These are phyloP conservation scores for Phytophthora vignae DNA, from an alignment of 352 stramenopile genomes.

Conservation along the genomic window DNA sequence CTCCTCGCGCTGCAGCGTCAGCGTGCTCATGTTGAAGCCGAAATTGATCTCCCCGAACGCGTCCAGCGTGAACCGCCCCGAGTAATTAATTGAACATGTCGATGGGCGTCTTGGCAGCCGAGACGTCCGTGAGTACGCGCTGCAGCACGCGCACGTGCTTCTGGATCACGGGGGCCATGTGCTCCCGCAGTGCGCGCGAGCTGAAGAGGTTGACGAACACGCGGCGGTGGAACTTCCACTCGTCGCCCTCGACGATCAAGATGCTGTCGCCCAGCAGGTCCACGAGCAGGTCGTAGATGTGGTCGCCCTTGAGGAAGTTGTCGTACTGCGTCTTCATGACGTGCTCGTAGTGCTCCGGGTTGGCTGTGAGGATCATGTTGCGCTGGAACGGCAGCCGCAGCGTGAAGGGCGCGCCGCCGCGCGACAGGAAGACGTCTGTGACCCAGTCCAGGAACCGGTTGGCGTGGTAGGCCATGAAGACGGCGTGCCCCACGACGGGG, in stretches of 20 bases:
- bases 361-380: conserved; percentile 42
- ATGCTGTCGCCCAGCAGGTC: conserved; percentile 82
- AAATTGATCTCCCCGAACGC: conserved; percentile 48
- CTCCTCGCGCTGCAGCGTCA: conserved; percentile 28
- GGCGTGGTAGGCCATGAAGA: conserved; percentile 38
- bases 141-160: conserved; percentile 49
- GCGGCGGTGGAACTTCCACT: conserved; percentile 80
- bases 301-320: conserved; percentile 75
- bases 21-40: conserved; percentile 39
- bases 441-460: conserved; percentile 45
- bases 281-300: conserved; percentile 47
- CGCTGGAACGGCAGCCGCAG: conserved; percentile 35
- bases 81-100: conserved; percentile 37
- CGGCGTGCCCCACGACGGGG: conserved; percentile 39
- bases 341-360: conserved; percentile 52
- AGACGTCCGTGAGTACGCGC: conserved; percentile 18
- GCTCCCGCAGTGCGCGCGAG: conserved; percentile 50
- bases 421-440: conserved; percentile 29
- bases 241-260: conserved; percentile 65
- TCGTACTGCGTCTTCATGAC: conserved; percentile 74
- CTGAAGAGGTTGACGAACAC: conserved; percentile 91
- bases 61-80: conserved; percentile 43
- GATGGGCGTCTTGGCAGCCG: conserved; percentile 5
- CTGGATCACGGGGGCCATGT: conserved; percentile 57
- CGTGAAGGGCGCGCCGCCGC: conserved; percentile 29